Base-by-base conservation (phyloP, 1,139 yeast genomes). In the Debaryomycetaceae sp. region DNA sequence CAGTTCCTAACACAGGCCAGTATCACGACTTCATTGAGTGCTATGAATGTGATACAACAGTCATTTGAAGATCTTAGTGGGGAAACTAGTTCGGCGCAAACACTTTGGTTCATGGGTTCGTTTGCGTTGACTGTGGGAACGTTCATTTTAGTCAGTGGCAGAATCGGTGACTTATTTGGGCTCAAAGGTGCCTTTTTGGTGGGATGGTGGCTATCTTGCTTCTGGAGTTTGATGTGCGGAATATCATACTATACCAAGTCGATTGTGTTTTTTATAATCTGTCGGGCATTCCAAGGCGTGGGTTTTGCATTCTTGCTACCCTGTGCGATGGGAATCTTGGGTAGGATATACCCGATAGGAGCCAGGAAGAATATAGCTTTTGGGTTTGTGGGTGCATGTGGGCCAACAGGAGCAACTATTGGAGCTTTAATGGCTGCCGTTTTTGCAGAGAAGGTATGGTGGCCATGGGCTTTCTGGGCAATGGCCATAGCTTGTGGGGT, bases 91-190 rank as follows among this genome's bases (percentile, higher is more conserved):
- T 41, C 55, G n/a, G 52, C 69, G 3, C 55, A 58, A 24, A 58
- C 72, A 48, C 72, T 76, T 2, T 80, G 84, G 84, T 72, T 78
- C 43, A 72, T 78, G 78, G 81, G 82, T 3, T 73, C 83, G 0
- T 78, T 75, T 53, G 80, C 84, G 0, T 58, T 79, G 42, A 76
- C 81, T 0, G 72, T 80, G 11, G 83, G 84, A 11, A 77, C 83
- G 0, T 75, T 78, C 49, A 78, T 78, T 38, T 58, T 78, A 34
- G 64, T 77, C 5, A 70, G 79, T 43, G 82, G 83, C 5, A 69
- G 75, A 46, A 52, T 78, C 38, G 84, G 84, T 27, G 84, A 79
- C 51, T 60, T 78, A 7, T 78, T 72, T 49, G 84, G 84, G 0
- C 59, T 78, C 41, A 78, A 72, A 49, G 59, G 56, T 40, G 58